A percentile compares a stretch with the other conserved stretches of the same genome.
Evolutionary conservation across 352 stramenopile genomes (phyloP).

Genomic region (Vaucheria bursata): DNA sequence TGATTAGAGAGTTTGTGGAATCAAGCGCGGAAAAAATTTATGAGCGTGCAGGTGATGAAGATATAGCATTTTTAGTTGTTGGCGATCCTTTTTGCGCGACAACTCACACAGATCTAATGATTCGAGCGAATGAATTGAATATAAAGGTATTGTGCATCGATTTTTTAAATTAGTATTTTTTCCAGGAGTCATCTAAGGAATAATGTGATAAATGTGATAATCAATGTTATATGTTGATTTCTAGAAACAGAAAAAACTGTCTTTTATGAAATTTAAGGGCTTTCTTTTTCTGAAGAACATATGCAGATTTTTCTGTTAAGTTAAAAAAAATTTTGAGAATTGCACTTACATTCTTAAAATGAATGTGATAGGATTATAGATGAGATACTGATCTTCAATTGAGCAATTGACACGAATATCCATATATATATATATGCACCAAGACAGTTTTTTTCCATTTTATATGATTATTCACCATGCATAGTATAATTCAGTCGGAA

Average conservation of each 20-base stretch:
- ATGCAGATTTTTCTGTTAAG: no score
- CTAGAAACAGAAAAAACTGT: background rate
- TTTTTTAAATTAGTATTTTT: background rate
- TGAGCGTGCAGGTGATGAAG: slow-evolving; percentile 69
- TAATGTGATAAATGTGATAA: no score
- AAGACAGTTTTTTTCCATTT: no score
- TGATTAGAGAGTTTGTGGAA: slow-evolving; percentile 91
- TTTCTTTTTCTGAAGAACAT: no score
- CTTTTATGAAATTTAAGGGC: background rate
- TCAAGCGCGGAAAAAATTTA: slow-evolving; percentile 90
- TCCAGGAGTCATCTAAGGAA: background rate
- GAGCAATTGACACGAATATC: no score
- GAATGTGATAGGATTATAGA: no score
- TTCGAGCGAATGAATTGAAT: slow-evolving; percentile 79
- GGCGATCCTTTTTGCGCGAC: slow-evolving; percentile 95
- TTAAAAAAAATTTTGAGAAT: no score
- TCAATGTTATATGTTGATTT: background rate
- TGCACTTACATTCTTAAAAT: no score
- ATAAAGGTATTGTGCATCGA: slow-evolving; percentile 54
- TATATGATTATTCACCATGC: no score
- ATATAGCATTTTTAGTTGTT: slow-evolving; percentile 94
- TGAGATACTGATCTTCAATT: no score
- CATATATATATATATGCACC: no score
- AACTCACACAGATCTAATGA: slow-evolving; percentile 94
- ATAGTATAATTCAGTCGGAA: no score